Conservation (phyloP, 139 green algal genomes). For the Coccomyxa sp. region DNA sequence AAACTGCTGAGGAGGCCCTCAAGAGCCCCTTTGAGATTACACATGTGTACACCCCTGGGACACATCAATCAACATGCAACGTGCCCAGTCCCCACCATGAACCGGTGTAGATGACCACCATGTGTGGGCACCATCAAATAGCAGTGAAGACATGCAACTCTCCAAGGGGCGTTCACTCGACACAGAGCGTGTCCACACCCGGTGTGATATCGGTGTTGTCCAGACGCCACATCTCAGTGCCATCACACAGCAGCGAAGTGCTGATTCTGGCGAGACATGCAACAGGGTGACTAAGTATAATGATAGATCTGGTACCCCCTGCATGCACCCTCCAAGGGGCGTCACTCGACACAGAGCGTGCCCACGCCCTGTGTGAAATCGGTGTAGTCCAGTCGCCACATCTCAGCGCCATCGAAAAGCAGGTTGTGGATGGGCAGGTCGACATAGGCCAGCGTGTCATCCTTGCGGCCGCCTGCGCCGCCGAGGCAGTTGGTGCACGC, state of each 20-base stretch:
- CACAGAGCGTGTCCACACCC: slow-evolving; percentile 21
- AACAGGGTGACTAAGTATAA: too few species aligned
- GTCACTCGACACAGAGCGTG: slow-evolving; percentile 2
- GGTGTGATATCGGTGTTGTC: slow-evolving; percentile 45
- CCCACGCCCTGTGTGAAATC: slow-evolving; percentile 42
- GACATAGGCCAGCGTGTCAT: slow-evolving; percentile 26
- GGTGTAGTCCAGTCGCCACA: slow-evolving; percentile 37
- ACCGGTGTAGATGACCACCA: too few species aligned
- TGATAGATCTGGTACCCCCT: too few species aligned
- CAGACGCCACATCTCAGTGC: slow-evolving; percentile 19
- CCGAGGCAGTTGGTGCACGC: slow-evolving; percentile 27
- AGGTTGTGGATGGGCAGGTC: slow-evolving; percentile 50
- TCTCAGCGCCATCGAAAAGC: slow-evolving; percentile 44
- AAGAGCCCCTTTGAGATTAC: too few species aligned
- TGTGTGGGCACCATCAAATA: too few species aligned
- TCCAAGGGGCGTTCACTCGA: background rate
- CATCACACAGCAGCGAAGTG: slow-evolving; percentile 39
- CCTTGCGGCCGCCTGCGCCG: background rate
- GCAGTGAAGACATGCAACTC: too few species aligned
- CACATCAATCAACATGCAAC: too few species aligned
- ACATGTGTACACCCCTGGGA: too few species aligned
- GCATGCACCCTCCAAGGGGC: too few species aligned
- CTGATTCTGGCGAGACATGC: too few species aligned
- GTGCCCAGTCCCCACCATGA: too few species aligned
- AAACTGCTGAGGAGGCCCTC: too few species aligned